Base-by-base conservation (phyloP, 257 asterid genomes). In the Henckelia pumila region DNA sequence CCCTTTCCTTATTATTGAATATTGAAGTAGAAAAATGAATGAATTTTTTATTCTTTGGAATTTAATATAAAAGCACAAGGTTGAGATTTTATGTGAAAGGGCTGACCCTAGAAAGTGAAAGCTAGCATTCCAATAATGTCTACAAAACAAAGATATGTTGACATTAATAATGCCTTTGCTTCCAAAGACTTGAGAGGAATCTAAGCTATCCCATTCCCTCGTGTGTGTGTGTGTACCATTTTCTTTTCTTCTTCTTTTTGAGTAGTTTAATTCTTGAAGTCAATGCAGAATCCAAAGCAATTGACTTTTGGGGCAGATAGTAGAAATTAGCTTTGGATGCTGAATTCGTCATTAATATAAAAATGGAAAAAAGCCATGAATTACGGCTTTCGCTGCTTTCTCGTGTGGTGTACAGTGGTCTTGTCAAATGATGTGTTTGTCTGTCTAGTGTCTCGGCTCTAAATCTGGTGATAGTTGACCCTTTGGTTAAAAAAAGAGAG, bases 231-330 rank as follows among this genome's bases (percentile, higher is more conserved):
- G n/a, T n/a, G n/a, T n/a, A n/a, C n/a, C n/a, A 14, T 63, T 14
- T 57, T 68, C 10, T 55, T 71, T 72, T 71, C 72, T 11, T 9
- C 47, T 71, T 14, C 56, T 75, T 75, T 56, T 77, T 59, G 59
- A 63, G 32, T 77, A 73, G 79, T 57, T n/a, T n/a, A 72, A 56
- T 59, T 21, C 14, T 75, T 58, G 57, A 68, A 66, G 86, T 80
- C 86, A 81, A 71, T 59, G 57, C 58, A 58, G 89, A 76, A 84
- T 84, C 86, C 89, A 81, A 84, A 70, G 89, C 86, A 77, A 78
- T 70, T 78, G 83, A 74, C 81, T 78, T 78, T 72, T 70, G 26
- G n/a, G n/a, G n/a, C n/a, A n/a, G n/a, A n/a, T n/a, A n/a, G n/a
- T n/a, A n/a, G n/a, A n/a, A n/a, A n/a, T n/a, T n/a, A n/a, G n/a